Conservation (phyloP, 257 asterid species). For the Marsdenia floribunda region DNA sequence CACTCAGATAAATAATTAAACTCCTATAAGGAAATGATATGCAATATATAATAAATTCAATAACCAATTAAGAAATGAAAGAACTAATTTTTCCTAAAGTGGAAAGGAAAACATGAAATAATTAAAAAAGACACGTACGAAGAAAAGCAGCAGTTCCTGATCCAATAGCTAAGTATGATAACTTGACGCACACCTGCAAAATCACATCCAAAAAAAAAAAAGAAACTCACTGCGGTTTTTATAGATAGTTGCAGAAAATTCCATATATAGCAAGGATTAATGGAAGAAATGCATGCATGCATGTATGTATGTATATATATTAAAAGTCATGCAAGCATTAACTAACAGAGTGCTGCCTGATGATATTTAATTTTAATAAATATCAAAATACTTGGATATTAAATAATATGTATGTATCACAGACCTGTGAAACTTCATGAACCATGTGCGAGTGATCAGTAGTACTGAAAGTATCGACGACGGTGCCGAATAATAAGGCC, state of each 20-base stretch:
- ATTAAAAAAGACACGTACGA: slow-evolving; percentile 6
- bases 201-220: background rate
- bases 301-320: no score
- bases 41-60: no score
- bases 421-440: slow-evolving; percentile 3
- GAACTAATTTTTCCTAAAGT: background rate
- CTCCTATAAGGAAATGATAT: no score
- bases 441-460: background rate
- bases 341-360: no score
- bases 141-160: slow-evolving; percentile 17
- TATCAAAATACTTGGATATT: background rate
- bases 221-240: no score
- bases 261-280: no score
- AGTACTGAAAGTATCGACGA: slow-evolving; percentile 29
- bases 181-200: slow-evolving; percentile 18
- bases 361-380: background rate
- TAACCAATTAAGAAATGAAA: background rate
- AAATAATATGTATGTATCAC: no score
- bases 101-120: background rate
- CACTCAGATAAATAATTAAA: no score
- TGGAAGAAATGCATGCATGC: no score
- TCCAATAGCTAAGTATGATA: slow-evolving; percentile 19
- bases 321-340: no score
- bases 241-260: no score
- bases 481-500: slow-evolving; percentile 27